These are phyloP conservation scores for Croton laevigatus DNA, from an alignment of 441 rosid species.

Conservation along the genomic window DNA sequence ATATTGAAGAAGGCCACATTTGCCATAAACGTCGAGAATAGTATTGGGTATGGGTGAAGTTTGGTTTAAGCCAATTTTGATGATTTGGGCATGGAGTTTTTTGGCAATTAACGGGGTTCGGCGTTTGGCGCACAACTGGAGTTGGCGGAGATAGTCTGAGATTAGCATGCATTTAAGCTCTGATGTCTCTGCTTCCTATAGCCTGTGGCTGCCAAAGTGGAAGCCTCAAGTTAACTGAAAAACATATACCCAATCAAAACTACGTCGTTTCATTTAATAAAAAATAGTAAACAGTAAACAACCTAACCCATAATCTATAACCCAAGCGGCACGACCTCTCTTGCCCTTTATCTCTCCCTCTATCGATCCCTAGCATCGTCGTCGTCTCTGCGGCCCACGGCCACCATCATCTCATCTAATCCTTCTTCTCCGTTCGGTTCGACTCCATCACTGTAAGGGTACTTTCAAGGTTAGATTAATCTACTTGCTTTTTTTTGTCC, in stretches of 20 bases:
- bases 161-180: conserved; percentile 31
- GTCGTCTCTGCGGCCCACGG: no score
- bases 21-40: conserved; percentile 50
- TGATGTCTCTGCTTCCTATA: background rate
- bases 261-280: no score
- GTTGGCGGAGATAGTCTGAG: conserved; percentile 39
- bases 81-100: conserved; percentile 51
- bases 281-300: no score
- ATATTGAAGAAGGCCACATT: conserved; percentile 42
- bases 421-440: no score
- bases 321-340: no score
- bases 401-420: no score
- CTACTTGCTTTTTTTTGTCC: background rate
- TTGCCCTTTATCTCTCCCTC: no score
- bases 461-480: conserved; percentile 51
- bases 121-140: conserved; percentile 43
- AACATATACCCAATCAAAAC: no score
- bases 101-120: conserved; percentile 31
- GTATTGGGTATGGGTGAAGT: conserved; percentile 44
- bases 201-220: no score
- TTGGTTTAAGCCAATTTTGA: conserved; percentile 46
- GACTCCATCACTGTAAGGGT: conserved; percentile 76
- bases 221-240: no score
- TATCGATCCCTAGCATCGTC: no score
- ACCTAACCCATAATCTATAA: no score